A percentile compares a stretch with the other conserved stretches of the same genome.
Evolutionary conservation across 257 asterid species (phyloP).

Genomic region (Solanum paucissectum): DNA sequence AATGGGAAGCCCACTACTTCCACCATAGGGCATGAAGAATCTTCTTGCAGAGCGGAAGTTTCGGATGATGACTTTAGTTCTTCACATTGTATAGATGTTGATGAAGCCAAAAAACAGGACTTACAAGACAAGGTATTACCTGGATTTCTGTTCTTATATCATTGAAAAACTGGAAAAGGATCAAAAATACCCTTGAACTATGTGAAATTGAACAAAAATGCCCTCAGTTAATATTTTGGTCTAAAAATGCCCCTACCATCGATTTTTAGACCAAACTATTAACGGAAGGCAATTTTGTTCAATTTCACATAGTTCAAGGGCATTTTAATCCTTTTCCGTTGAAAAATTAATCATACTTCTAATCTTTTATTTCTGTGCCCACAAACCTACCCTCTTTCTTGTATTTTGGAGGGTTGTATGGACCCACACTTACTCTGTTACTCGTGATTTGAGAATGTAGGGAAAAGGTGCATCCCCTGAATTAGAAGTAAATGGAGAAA

Average conservation of each 20-base stretch:
- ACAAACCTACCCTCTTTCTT: neutral
- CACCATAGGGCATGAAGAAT: slow-evolving; percentile 5
- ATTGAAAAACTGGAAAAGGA: neutral
- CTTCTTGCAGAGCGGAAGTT: slow-evolving; percentile 6
- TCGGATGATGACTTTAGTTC: slow-evolving; percentile 5
- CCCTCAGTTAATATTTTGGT: neutral
- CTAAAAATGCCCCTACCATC: neutral
- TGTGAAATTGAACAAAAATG: neutral
- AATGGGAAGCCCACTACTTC: slow-evolving; percentile 6
- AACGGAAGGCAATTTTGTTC: neutral
- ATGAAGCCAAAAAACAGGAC: neutral
- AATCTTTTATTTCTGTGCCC: neutral
- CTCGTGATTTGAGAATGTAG: slow-evolving; percentile 15
- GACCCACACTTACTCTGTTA: neutral
- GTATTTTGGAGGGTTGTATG: neutral
- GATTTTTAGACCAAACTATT: neutral
- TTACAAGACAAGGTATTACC: slow-evolving; percentile 2
- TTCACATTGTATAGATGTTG: slow-evolving; percentile 8
- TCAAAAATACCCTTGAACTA: neutral
- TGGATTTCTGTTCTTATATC: neutral
- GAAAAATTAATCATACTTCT: neutral
- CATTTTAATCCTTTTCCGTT: neutral
- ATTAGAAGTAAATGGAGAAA: slow-evolving; percentile 15
- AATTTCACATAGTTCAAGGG: neutral
- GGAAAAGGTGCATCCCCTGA: slow-evolving; percentile 3